These are phyloP conservation scores for Tetrahymena borealis DNA, from an alignment of 73 alveolate species.

Conservation along the genomic window DNA sequence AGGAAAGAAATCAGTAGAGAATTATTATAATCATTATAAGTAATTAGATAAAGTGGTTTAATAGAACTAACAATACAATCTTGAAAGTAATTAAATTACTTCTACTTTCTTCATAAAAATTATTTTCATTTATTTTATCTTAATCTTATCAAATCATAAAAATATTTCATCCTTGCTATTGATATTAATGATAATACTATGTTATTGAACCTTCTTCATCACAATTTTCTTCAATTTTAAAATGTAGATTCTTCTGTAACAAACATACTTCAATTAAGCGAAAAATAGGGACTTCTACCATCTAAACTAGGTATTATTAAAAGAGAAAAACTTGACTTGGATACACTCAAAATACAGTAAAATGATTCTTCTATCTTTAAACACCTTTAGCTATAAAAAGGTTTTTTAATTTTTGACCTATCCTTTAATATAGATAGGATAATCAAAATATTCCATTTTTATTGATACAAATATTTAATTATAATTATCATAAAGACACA, in stretches of 20 bases:
- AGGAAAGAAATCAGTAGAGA: neutral
- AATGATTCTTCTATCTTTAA: too few relatives aligned
- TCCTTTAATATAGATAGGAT: too few relatives aligned
- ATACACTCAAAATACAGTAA: neutral
- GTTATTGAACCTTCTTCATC: too few relatives aligned
- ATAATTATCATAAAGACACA: too few relatives aligned
- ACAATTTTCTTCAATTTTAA: too few relatives aligned
- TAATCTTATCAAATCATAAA: neutral
- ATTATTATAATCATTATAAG: neutral
- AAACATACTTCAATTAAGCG: neutral
- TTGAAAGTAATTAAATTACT: neutral
- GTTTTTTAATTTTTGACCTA: too few relatives aligned
- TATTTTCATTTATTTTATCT: neutral
- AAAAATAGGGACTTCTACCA: conserved; percentile 3
- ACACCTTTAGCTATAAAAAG: too few relatives aligned
- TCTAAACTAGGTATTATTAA: conserved; percentile 26
- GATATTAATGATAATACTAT: too few relatives aligned
- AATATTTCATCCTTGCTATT: too few relatives aligned
- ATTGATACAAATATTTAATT: too few relatives aligned
- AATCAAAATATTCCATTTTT: too few relatives aligned
- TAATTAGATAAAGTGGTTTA: neutral
- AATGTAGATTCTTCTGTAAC: neutral
- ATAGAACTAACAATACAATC: neutral
- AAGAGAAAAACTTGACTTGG: neutral
- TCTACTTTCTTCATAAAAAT: neutral